Conservation (phyloP, 305 asterid species). For the Solanum chacoense region DNA sequence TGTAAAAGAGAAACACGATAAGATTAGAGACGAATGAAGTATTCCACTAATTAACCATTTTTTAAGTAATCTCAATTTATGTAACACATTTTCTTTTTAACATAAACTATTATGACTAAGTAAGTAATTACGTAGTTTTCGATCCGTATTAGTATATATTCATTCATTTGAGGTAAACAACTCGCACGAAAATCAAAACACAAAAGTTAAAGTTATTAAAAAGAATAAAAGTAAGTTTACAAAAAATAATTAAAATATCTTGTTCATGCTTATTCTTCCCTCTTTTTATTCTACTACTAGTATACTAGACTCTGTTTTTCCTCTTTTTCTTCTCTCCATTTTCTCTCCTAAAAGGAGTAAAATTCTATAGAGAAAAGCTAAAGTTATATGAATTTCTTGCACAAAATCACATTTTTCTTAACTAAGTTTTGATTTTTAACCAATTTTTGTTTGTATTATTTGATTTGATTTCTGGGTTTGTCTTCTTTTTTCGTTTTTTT, state of each 20-base stretch:
- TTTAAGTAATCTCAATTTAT: too few species aligned
- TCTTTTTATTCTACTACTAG: not conserved
- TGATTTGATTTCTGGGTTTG: not conserved
- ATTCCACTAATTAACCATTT: too few species aligned
- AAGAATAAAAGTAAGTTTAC: not conserved
- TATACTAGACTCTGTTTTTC: not conserved
- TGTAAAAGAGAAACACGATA: not conserved
- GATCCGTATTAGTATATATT: too few species aligned
- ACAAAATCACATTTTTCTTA: not conserved
- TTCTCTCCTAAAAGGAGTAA: not conserved
- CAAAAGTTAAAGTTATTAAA: not conserved
- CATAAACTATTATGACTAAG: not conserved
- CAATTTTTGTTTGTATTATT: not conserved
- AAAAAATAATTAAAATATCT: not conserved
- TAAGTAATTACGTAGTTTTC: not conserved
- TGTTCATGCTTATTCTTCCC: not conserved
- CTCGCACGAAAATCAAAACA: not conserved
- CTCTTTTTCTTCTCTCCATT: not conserved
- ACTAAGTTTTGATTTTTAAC: not conserved
- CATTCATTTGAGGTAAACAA: not conserved
- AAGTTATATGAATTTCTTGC: not conserved
- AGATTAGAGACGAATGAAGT: too few species aligned
- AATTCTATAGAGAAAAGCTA: not conserved
- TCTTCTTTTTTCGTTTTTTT: not conserved
- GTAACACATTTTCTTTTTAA: too few species aligned